Percentiles rank a stretch among this genome's conserved stretches.
Evolutionary conservation across 164 flowering plant species (phyloP).

Genomic region (Vitis labrusca): DNA sequence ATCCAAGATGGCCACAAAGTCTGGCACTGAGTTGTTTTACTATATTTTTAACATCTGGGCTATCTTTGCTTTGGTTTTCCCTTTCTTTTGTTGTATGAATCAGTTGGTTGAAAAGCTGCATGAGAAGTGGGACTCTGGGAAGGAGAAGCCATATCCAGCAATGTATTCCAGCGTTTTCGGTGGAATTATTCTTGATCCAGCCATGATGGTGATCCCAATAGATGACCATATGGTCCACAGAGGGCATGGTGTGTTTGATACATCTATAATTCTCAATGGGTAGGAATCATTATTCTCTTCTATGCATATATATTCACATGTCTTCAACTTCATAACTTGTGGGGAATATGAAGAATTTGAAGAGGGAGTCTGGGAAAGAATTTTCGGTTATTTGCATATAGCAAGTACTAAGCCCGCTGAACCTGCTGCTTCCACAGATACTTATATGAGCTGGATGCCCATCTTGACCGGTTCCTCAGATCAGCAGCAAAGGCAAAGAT

Average conservation of each 20-base stretch:
- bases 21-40: too few species aligned
- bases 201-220: slow-evolving; percentile 86
- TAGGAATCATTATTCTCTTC: slow-evolving; percentile 19
- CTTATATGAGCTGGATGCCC: slow-evolving; percentile 77
- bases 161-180: slow-evolving; percentile 84
- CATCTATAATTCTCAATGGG: slow-evolving; percentile 77
- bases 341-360: background rate
- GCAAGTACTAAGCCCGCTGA: background rate
- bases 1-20: too few species aligned
- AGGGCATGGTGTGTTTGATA: slow-evolving; percentile 94
- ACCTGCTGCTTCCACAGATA: slow-evolving; percentile 31
- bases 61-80: background rate
- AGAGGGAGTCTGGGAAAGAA: background rate
- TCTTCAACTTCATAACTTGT: background rate
- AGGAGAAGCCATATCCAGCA: slow-evolving; percentile 74
- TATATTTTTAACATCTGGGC: background rate
- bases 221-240: slow-evolving; percentile 98
- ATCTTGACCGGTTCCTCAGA: slow-evolving; percentile 69
- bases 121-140: slow-evolving; percentile 50
- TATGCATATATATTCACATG: background rate
- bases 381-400: too few species aligned
- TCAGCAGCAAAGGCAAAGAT: slow-evolving; percentile 78
- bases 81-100: background rate
- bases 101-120: slow-evolving; percentile 77
- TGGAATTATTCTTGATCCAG: slow-evolving; percentile 82